phyloP scores from a whole-genome alignment of 2,329 filamentous ascomycete species.

The Thyridium curvatum region DNA sequence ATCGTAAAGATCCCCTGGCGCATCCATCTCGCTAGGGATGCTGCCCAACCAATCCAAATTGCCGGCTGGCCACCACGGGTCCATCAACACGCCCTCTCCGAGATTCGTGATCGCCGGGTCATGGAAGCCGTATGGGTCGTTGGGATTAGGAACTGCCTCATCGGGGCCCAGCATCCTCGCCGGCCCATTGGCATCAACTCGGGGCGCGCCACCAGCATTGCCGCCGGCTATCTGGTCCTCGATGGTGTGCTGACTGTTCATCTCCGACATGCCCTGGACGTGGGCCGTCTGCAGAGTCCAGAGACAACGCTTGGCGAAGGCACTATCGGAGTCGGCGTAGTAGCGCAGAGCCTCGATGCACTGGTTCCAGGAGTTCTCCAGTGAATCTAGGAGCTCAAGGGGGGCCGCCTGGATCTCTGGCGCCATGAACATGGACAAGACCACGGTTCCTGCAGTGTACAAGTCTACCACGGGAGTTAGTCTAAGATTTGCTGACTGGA shows the following conservation, averaged over 20 bases:
- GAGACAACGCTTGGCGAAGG: constrained; percentile 1
- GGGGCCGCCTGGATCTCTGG: background rate
- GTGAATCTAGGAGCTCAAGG: background rate
- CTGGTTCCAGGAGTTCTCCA: background rate
- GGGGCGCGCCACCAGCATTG: background rate
- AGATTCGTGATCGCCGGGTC: background rate
- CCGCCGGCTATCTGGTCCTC: background rate
- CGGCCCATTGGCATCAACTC: background rate
- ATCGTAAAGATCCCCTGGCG: too few species aligned
- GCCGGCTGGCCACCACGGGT: constrained; percentile 1
- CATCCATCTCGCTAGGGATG: background rate
- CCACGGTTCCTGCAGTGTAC: constrained; percentile 1
- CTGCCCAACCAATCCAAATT: constrained; percentile 2
- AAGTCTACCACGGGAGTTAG: too few species aligned
- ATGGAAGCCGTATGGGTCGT: background rate
- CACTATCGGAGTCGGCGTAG: background rate
- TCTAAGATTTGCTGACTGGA: too few species aligned
- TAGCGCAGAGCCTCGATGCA: constrained; percentile 1
- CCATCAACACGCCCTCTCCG: background rate
- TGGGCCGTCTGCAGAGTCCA: constrained; percentile 1
- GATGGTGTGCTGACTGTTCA: background rate
- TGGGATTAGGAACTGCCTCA: background rate
- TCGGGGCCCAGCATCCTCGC: background rate
- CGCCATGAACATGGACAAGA: constrained; percentile 1
- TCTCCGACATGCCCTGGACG: background rate